These are phyloP conservation scores for Silene uniflora DNA, from an alignment of 148 eudicot species.

Conservation along the genomic window DNA sequence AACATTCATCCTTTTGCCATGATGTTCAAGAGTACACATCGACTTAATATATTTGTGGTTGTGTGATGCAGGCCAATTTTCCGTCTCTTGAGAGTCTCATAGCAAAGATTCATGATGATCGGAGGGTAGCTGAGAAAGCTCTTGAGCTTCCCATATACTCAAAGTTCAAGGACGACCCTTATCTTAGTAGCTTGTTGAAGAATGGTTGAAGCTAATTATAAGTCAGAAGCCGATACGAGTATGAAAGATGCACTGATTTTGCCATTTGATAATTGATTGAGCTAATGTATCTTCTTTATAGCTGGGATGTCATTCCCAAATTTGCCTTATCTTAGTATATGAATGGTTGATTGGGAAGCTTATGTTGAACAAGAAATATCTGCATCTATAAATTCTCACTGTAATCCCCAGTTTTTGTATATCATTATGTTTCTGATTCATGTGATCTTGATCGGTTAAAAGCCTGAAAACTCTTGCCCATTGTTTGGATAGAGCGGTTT, in stretches of 20 bases:
- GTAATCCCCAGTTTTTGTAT: background rate
- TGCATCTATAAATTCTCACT: background rate
- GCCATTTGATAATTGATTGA: background rate
- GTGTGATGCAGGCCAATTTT: conserved; percentile 57
- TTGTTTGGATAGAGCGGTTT: too few species aligned
- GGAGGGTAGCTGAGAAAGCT: conserved; percentile 59
- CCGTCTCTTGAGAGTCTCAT: conserved; percentile 61
- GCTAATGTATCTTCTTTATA: background rate
- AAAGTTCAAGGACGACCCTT: conserved; percentile 50
- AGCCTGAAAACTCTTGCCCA: too few species aligned
- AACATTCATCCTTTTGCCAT: too few species aligned
- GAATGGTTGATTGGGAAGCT: background rate
- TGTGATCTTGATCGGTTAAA: too few species aligned
- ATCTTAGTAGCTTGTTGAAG: conserved; percentile 31
- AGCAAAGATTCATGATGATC: conserved; percentile 68
- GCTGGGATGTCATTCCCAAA: background rate
- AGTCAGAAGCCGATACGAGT: background rate
- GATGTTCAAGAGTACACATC: too few species aligned
- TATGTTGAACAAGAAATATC: too few species aligned
- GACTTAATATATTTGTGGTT: background rate
- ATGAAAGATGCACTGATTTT: background rate
- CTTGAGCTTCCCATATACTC: conserved; percentile 73
- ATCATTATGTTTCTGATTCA: too few species aligned
- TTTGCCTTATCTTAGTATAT: background rate
- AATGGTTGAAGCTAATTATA: background rate